Base-by-base conservation (phyloP, 2,329 filamentous ascomycete species). In the Rutstroemia sp. region DNA sequence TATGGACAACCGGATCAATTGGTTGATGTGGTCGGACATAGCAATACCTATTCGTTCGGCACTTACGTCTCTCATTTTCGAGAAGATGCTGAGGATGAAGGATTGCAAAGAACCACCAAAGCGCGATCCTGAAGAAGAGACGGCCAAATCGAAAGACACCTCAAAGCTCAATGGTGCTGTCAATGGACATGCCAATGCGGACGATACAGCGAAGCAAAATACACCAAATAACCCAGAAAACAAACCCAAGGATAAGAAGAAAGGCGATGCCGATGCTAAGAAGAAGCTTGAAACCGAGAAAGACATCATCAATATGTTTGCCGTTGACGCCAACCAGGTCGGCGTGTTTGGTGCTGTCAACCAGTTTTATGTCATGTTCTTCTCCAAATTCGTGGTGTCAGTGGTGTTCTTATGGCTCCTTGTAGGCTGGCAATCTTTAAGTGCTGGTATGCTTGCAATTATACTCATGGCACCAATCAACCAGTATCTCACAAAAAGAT, bases 41-140 rank as follows among this genome's bases (percentile, higher is more conserved):
- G 51, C 50, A 19, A 57, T 65, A 49, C 84, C 86, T 0, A 73
- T 90, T 14, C 82, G 86, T 49, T 80, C 82, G 19, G 83, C 89
- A 62, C 73, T 92, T 3, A 82, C 85, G 2, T 79, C 86, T 0
- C 75, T 89, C 10, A 78, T 92, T 16, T 92, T 90, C 63, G 79
- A 83, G 58, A 92, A 92, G 69, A 81, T 86, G 0, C 81, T 90
- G 75, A 78, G 83, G 40, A 79, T 84, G 54, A 92, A 91, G 67
- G 87, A 91, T 67, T 78, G 79, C 17, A 75, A 64, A n/a, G 61
- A 74, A 47, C 82, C 78, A 62, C 77, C 60, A 16, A 54, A 58
- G 25, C 23, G 48, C n/a, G 49, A 59, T 30, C 30, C 34, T 19
- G 49, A 60, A 27, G 47, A 56, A 14, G 42, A 51, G n/a, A 44